Base-by-base conservation (phyloP, 2,329 filamentous ascomycete species). In the Fusarium graminum region DNA sequence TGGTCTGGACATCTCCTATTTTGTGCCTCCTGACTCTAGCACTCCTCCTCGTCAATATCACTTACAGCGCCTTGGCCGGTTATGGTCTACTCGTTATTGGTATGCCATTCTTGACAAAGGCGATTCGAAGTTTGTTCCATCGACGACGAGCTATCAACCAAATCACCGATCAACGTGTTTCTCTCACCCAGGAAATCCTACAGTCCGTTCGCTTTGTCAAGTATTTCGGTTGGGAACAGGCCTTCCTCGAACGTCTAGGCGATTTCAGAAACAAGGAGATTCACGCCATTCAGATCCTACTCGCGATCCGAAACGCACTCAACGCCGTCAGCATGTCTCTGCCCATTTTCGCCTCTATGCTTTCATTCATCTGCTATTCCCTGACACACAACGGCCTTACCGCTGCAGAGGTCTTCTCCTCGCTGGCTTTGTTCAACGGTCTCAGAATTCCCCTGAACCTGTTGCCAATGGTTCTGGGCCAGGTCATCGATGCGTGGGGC, bases 191-290 rank as follows among this genome's bases (percentile, higher is more conserved):
- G 75, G 94, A 98, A 75, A 97, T 98, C 50, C 74, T 98, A 14
- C 90, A 93, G 69, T 92, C 93, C 0, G 94, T 97, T 25, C 88
- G 94, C 26, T 97, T 98, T 74, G 94, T 98, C 79, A 98, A 98
- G 77, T 97, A 88, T 77, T 98, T 97, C 75, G 94, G 93, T 9
- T 98, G 94, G 94, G 94, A 98, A 76, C 90, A 86, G 58, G 91
- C 92, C 32, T 97, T 98, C 74, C 81, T 97, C 13, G 84, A 88
- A 49, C 88, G 93, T 14, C 84, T 97, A 16, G 87, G 88, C 47
- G 85, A 88, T 25, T 91, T 97, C 63, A 88, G 94, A 58, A 83
- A 83, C 51, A 85, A 85, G 61, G 94, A 98, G 77, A 93, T 98
- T 62, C 81, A 84, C 56, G 87, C 90, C n/a, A 93, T 98, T 58